Base-by-base conservation (phyloP, 2,329 filamentous ascomycete species). In the Aspergillus ustus region DNA sequence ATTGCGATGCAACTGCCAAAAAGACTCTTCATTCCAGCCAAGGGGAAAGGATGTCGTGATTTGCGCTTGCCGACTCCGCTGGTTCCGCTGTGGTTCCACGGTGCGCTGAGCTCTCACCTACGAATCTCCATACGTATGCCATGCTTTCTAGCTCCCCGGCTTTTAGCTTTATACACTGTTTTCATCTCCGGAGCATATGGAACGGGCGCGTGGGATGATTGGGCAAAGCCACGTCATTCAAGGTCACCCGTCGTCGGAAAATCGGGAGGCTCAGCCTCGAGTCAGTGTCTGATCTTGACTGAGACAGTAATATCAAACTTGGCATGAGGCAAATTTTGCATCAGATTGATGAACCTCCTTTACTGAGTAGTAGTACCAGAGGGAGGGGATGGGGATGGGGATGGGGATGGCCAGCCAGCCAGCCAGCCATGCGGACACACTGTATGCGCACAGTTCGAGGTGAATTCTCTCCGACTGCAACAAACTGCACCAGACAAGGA, bases 41-140 rank as follows among this genome's bases (percentile, higher is more conserved):
- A 25, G 25, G 25, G 25, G 25, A 40, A 37, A 40, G 34, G 13
- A 40, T 11, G 20, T 5, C 15, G 25, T 31, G 48, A 50, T 50
- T 50, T 50, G 48, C 22, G 31, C 34, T n/a, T 34, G 8, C 20
- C 7, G 2, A 34, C 44, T 50, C 54, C 54, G 54, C 45, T 25
- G 54, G 54, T 49, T 57, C 54, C 54, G 54, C 54, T 43, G 29
- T 45, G 54, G 54, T 50, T 57, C 54, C 54, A 57, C 54, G 54
- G 43, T 22, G 40, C 22, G 15, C 15, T 40, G n/a, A 25, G 34
- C 40, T 25, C 48, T n/a, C 9, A 15, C n/a, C 19, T 45, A 45
- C 52, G 52, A 25, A n/a, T 43, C 22, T 19, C 15, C 52, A 45
- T 51, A 51, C 48, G 48, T 51, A 51, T 51, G 48, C 48, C 48